phyloP scores from a whole-genome alignment of 1,284 basidiomycete species.

The Puccinia triticina region DNA sequence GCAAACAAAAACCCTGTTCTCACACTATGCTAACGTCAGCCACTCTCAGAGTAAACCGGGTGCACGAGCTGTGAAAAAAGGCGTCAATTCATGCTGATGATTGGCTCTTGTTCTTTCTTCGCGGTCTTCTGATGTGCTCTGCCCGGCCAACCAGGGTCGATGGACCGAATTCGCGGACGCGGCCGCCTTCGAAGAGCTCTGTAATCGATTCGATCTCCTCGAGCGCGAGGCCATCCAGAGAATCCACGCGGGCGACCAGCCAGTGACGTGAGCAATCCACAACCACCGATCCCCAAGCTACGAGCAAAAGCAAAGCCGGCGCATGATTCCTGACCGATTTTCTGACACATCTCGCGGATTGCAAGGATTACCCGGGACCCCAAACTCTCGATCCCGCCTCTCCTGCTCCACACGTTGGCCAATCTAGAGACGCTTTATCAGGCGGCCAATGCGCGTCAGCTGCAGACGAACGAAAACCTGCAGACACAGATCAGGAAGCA shows the following conservation, averaged over 20 bases:
- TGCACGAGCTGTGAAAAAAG: not conserved
- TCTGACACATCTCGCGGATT: not conserved
- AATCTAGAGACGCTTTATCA: slow-evolving; percentile 6
- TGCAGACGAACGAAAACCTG: slow-evolving; percentile 8
- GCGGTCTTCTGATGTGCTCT: not conserved
- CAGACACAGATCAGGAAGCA: slow-evolving; percentile 36
- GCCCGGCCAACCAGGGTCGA: slow-evolving; percentile 11
- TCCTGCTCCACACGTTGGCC: slow-evolving; percentile 14
- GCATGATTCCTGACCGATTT: not conserved
- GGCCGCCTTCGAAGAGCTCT: slow-evolving; percentile 30
- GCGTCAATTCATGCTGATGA: not conserved
- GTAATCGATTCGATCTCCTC: slow-evolving; percentile 40
- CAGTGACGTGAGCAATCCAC: slow-evolving; percentile 19
- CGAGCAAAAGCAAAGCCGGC: not conserved
- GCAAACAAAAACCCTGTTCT: slow-evolving; percentile 36
- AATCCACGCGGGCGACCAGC: slow-evolving; percentile 23
- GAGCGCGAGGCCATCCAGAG: slow-evolving; percentile 28
- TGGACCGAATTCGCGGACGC: slow-evolving; percentile 29
- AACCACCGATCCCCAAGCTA: not conserved
- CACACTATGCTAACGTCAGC: slow-evolving; percentile 35
- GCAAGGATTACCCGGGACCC: slow-evolving; percentile 44
- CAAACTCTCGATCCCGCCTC: slow-evolving; percentile 44
- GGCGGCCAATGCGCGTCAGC: not conserved
- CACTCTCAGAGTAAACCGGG: not conserved
- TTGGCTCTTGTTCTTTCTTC: not conserved